Conservation (phyloP, 805 yeast genomes). For the Yamadazyma nakazawae region DNA sequence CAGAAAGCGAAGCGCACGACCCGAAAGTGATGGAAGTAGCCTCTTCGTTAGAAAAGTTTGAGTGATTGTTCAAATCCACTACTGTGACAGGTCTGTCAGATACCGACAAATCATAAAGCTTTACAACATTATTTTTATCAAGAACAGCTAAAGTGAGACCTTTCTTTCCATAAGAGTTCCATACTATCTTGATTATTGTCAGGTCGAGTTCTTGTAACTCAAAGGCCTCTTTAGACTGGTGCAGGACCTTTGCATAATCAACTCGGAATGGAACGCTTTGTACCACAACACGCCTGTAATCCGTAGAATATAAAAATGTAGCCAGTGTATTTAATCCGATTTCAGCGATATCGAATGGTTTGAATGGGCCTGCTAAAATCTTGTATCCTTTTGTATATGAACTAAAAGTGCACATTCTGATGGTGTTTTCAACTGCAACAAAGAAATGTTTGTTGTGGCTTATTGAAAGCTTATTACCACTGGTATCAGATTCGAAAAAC, state of each 20-base stretch:
- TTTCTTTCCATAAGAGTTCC: conserved; percentile 25
- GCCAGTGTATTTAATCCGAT: conserved; percentile 40
- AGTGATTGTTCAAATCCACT: conserved; percentile 15
- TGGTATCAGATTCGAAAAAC: background rate
- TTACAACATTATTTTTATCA: conserved; percentile 17
- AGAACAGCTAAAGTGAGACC: conserved; percentile 21
- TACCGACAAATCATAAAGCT: conserved; percentile 8
- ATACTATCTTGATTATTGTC: conserved; percentile 20
- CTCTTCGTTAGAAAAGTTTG: conserved; percentile 11
- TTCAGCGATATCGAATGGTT: conserved; percentile 25
- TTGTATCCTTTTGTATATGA: conserved; percentile 20
- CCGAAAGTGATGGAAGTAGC: conserved; percentile 31
- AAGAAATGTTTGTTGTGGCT: conserved; percentile 25
- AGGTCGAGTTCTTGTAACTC: conserved; percentile 15
- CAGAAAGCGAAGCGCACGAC: conserved; percentile 19
- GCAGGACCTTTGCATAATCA: conserved; percentile 5
- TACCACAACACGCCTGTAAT: conserved; percentile 9
- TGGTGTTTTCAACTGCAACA: conserved; percentile 27
- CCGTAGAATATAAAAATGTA: conserved; percentile 30
- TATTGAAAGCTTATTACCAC: conserved; percentile 7
- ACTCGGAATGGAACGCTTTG: conserved; percentile 1
- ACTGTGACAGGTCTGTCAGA: background rate
- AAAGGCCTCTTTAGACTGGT: conserved; percentile 11
- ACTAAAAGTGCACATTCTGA: conserved; percentile 28
- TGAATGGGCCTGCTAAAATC: conserved; percentile 6